Conservation (phyloP, 2,329 filamentous ascomycete genomes). For the Stemphylium beticola region DNA sequence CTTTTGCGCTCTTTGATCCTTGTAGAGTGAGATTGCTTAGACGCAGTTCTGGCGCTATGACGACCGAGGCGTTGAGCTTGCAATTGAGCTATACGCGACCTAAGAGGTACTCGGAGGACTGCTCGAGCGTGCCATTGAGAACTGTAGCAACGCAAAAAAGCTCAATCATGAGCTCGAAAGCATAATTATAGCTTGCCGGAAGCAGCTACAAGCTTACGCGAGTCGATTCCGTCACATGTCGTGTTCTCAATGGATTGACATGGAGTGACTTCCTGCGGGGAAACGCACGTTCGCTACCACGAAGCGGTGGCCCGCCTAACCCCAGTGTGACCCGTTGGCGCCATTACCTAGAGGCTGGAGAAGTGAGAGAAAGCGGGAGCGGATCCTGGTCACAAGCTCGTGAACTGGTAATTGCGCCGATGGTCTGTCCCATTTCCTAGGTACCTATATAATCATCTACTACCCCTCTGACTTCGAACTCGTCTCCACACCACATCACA, state of each 20-base stretch:
- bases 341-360: constrained; percentile 18
- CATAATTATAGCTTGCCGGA: not conserved
- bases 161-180: not conserved
- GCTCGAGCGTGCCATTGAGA: not conserved
- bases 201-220: constrained; percentile 7
- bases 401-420: constrained; percentile 23
- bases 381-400: constrained; percentile 28
- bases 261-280: constrained; percentile 32
- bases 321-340: constrained; percentile 17
- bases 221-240: constrained; percentile 26
- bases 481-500: constrained; percentile 21
- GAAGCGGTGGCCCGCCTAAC: constrained; percentile 23
- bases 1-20: constrained; percentile 5
- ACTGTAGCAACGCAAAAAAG: not conserved
- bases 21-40: constrained; percentile 8
- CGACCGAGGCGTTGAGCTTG: constrained; percentile 13
- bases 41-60: constrained; percentile 8
- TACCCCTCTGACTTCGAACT: constrained; percentile 9
- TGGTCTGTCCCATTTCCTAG: constrained; percentile 11
- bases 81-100: constrained; percentile 2
- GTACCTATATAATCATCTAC: constrained; percentile 20
- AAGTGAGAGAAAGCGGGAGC: constrained; percentile 16
- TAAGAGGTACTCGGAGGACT: not conserved
- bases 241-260: constrained; percentile 34
- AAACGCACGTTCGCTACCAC: constrained; percentile 21